Conservation (phyloP, 129 eudicot species). For the sunflower (Helianthus annuus) region HanXRQr2.0-SUNRISE NC_035438.2:184377-184876, state of each 20-base stretch:
- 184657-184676: slow-evolving; percentile 99
- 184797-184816: slow-evolving; percentile 66
- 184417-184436: slow-evolving; percentile 83
- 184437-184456: slow-evolving; percentile 71
- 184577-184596: slow-evolving; percentile 77
- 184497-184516: background rate
- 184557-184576: slow-evolving; percentile 13
- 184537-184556: slow-evolving; percentile 9
- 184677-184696: slow-evolving; percentile 85
- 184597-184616: slow-evolving; percentile 79
- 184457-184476: slow-evolving; percentile 65
- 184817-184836: slow-evolving; percentile 81
- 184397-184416: slow-evolving; percentile 99
- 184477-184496: slow-evolving; percentile 52
- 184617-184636: slow-evolving; percentile 76
- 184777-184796: slow-evolving; percentile 66
- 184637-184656: slow-evolving; percentile 86
- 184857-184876: slow-evolving; percentile 87
- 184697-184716: slow-evolving; percentile 85
- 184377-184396: slow-evolving; percentile 33
- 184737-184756: slow-evolving; percentile 89
- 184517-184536: background rate
- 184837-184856: slow-evolving; percentile 91
- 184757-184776: slow-evolving; percentile 90
- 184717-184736: slow-evolving; percentile 99